Conservation (phyloP, 352 stramenopile genomes). For the Pythium scleroteichum region DNA sequence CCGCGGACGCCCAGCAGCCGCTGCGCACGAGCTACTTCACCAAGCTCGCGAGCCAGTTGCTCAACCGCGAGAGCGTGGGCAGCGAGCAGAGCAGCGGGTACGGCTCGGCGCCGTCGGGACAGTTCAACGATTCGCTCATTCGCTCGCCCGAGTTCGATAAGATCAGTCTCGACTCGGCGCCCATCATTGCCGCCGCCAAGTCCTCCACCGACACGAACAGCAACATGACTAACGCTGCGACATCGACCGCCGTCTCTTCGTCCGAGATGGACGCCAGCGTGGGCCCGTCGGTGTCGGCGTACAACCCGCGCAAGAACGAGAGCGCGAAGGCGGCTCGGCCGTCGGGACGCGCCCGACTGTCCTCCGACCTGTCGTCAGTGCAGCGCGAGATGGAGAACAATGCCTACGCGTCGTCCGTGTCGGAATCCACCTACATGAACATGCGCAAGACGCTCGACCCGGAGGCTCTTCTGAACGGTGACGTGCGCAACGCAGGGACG, state of each 20-base stretch:
- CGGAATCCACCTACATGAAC: constrained; percentile 24
- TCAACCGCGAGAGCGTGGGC: constrained; percentile 8
- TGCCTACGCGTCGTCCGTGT: constrained; percentile 10
- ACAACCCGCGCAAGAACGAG: neutral
- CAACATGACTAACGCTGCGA: neutral
- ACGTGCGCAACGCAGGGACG: neutral
- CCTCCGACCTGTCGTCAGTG: constrained; percentile 21
- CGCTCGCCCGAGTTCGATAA: constrained; percentile 26
- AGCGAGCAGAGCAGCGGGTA: constrained; percentile 10
- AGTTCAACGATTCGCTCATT: constrained; percentile 19
- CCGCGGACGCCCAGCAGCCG: neutral
- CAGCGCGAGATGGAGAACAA: constrained; percentile 22
- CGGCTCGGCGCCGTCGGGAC: constrained; percentile 5
- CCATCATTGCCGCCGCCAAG: neutral
- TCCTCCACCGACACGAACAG: neutral
- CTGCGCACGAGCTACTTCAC: constrained; percentile 21
- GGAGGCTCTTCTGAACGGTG: constrained; percentile 22
- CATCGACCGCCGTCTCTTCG: neutral
- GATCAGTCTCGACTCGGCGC: constrained; percentile 23
- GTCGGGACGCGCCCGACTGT: constrained; percentile 4
- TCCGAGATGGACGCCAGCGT: constrained; percentile 3
- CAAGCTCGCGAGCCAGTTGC: constrained; percentile 13
- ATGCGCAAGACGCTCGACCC: constrained; percentile 28
- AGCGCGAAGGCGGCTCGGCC: neutral
- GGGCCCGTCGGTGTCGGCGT: constrained; percentile 5